phyloP scores from a whole-genome alignment of 2,329 filamentous ascomycete genomes.

The Endothia cerciana region DNA sequence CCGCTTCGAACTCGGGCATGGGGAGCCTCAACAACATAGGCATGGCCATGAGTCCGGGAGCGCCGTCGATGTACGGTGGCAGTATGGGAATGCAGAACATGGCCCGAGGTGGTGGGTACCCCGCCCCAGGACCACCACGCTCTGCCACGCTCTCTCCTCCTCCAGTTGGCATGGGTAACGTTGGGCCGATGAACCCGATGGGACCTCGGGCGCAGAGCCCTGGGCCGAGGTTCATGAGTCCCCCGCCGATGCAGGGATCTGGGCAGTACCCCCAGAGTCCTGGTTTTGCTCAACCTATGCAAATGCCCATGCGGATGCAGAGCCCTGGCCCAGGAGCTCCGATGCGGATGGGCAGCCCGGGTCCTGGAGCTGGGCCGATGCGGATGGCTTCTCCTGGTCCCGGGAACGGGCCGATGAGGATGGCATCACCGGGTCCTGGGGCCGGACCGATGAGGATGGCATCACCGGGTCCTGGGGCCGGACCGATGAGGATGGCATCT shows the following conservation, averaged over 20 bases:
- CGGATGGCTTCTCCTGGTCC: constrained; percentile 20
- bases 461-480: too few species aligned
- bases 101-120: constrained; percentile 30
- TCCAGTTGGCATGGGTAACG: constrained; percentile 24
- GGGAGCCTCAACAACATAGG: constrained; percentile 39
- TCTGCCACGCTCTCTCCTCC: constrained; percentile 28
- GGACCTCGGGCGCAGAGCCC: constrained; percentile 26
- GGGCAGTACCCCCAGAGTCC: constrained; percentile 21
- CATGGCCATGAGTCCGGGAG: constrained; percentile 33
- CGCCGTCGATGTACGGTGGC: constrained; percentile 36
- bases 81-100: constrained; percentile 31
- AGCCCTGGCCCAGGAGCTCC: constrained; percentile 9
- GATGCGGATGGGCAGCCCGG: constrained; percentile 26
- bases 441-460: constrained; percentile 22
- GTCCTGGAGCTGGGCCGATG: constrained; percentile 23
- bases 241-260: constrained; percentile 24
- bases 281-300: constrained; percentile 18
- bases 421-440: constrained; percentile 26
- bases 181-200: constrained; percentile 19
- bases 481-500: constrained; percentile 24
- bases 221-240: constrained; percentile 28
- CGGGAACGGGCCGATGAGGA: constrained; percentile 23
- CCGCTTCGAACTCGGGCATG: constrained; percentile 38
- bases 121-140: constrained; percentile 21
- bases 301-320: constrained; percentile 9